These are phyloP conservation scores for Suhomyces xylopsoci DNA, from an alignment of 805 yeast genomes.

Conservation along the genomic window DNA sequence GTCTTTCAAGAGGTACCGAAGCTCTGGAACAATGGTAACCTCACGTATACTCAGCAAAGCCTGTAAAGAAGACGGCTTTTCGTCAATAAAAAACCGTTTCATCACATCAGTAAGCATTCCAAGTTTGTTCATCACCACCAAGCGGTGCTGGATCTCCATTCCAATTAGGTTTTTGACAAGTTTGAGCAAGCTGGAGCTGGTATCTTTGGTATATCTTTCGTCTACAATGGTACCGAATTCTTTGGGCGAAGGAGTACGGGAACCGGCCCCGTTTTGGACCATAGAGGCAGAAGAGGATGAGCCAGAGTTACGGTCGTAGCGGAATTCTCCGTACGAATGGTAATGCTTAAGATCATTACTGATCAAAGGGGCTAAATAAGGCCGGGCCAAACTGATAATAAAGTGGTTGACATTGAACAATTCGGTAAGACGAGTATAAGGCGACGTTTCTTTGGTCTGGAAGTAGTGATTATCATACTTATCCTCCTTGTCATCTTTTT, in stretches of 20 bases:
- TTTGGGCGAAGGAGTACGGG: conserved; percentile 6
- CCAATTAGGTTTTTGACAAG: conserved; percentile 54
- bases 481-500: conserved; percentile 1
- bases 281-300: conserved; percentile 6
- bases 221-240: conserved; percentile 30
- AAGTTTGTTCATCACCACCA: conserved; percentile 72
- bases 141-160: conserved; percentile 80
- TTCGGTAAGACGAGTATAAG: conserved; percentile 86
- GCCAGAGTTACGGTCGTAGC: conserved; percentile 12
- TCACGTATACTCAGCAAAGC: conserved; percentile 63
- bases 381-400: conserved; percentile 86
- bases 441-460: conserved; percentile 41
- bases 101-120: conserved; percentile 70
- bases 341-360: conserved; percentile 78
- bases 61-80: conserved; percentile 67
- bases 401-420: conserved; percentile 93
- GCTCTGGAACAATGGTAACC: conserved; percentile 85
- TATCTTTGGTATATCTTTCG: conserved; percentile 31
- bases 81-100: conserved; percentile 81
- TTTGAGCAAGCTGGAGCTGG: conserved; percentile 30
- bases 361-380: conserved; percentile 87
- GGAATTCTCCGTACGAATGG: conserved; percentile 35
- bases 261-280: background rate
- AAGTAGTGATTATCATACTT: conserved; percentile 14
- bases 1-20: conserved; percentile 65